These are phyloP conservation scores for Bruguiera parviflora DNA, from an alignment of 345 rosid species.

Conservation along the genomic window DNA sequence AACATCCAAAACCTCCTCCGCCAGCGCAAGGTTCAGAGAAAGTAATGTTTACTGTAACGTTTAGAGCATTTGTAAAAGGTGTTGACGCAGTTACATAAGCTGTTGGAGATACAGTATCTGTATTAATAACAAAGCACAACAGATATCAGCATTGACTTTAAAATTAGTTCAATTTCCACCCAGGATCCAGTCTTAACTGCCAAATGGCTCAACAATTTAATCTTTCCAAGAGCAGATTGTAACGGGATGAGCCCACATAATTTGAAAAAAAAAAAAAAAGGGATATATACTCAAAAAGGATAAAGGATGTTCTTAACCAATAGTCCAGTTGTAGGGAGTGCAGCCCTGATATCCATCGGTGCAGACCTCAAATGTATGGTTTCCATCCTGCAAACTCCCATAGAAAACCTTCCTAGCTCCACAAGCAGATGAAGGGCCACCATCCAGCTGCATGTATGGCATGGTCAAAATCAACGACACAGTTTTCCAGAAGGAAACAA, in stretches of 20 bases:
- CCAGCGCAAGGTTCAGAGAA: slow-evolving; percentile 71
- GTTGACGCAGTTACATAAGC: slow-evolving; percentile 57
- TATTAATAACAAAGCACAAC: slow-evolving; percentile 25
- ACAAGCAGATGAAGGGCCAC: slow-evolving; percentile 51
- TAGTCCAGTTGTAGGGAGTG: slow-evolving; percentile 61
- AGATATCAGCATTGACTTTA: slow-evolving; percentile 8
- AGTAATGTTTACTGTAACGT: slow-evolving; percentile 66
- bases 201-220: too few species aligned
- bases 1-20: slow-evolving; percentile 74
- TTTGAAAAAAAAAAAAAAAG: background rate
- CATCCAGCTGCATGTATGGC: slow-evolving; percentile 62
- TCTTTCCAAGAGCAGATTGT: too few species aligned
- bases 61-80: slow-evolving; percentile 69
- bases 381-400: slow-evolving; percentile 61
- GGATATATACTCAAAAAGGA: slow-evolving; percentile 16
- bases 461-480: background rate
- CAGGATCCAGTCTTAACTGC: slow-evolving; percentile 1
- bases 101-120: slow-evolving; percentile 84
- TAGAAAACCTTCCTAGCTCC: slow-evolving; percentile 44
- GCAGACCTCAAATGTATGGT: slow-evolving; percentile 77
- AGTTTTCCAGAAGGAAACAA: background rate
- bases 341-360: slow-evolving; percentile 51
- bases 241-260: background rate
- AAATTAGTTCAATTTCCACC: background rate
- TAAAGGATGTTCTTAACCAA: slow-evolving; percentile 56